Conservation (phyloP, 495 filamentous ascomycete genomes). For the Halenospora varia region DNA sequence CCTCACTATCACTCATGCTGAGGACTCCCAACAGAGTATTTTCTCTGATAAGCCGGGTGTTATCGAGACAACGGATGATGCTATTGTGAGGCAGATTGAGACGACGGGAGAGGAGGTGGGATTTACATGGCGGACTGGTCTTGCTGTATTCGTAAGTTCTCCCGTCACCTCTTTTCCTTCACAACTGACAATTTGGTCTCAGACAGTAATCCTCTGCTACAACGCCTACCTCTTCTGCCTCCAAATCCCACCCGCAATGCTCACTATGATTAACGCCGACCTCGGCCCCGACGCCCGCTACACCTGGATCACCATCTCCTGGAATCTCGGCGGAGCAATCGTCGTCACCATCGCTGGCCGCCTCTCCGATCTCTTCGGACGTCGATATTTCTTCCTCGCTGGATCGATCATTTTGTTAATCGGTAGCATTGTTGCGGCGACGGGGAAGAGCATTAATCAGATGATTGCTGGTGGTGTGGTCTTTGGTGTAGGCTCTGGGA, state of each 20-base stretch:
- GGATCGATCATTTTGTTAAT: too few relatives aligned
- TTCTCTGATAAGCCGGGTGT: too few relatives aligned
- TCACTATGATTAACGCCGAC: background rate
- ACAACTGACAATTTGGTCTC: background rate
- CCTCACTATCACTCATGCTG: too few relatives aligned
- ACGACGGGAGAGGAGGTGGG: background rate
- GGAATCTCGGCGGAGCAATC: constrained; percentile 20
- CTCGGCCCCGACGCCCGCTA: constrained; percentile 12
- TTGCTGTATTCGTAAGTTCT: background rate
- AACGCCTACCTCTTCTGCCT: constrained; percentile 12
- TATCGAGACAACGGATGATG: too few relatives aligned
- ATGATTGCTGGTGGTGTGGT: constrained; percentile 30
- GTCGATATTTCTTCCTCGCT: too few relatives aligned
- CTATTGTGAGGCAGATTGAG: too few relatives aligned
- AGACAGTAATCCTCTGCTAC: background rate
- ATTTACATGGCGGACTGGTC: background rate
- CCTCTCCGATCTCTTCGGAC: too few relatives aligned
- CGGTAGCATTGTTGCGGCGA: constrained; percentile 33
- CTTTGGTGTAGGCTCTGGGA: constrained; percentile 31
- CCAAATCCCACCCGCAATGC: constrained; percentile 4
- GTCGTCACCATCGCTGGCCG: too few relatives aligned
- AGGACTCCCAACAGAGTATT: too few relatives aligned
- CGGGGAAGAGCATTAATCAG: constrained; percentile 29
- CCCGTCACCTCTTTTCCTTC: background rate
- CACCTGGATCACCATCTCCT: constrained; percentile 21